phyloP scores from a whole-genome alignment of 176 grass and related monocot species.

The Oryza meridionalis region DNA sequence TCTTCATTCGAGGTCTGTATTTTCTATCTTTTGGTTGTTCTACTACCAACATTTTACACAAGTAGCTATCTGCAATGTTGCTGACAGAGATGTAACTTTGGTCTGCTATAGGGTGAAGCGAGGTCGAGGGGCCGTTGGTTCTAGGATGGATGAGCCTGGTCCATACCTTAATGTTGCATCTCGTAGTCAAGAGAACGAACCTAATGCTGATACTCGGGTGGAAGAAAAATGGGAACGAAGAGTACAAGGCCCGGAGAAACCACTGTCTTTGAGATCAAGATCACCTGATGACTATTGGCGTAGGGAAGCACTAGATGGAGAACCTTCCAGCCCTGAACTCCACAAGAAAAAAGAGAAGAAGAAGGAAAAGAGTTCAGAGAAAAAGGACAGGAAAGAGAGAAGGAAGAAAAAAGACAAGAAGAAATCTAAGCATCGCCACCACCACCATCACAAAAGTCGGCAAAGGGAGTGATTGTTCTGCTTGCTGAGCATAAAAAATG shows the following conservation, averaged over 20 bases:
- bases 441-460: conserved; percentile 55
- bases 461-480: conserved; percentile 43
- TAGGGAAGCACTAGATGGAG: conserved; percentile 20
- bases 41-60: neutral
- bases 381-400: conserved; percentile 44
- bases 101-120: conserved; percentile 68
- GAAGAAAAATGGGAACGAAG: conserved; percentile 62
- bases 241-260: conserved; percentile 74
- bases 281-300: conserved; percentile 37
- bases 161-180: conserved; percentile 51
- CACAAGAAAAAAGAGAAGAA: conserved; percentile 46
- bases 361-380: conserved; percentile 21
- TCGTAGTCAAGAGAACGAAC: conserved; percentile 23
- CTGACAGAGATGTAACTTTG: conserved; percentile 19
- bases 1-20: conserved; percentile 81
- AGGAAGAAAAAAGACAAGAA: conserved; percentile 63
- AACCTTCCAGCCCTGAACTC: conserved; percentile 31
- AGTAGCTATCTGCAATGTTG: neutral
- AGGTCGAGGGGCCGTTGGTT: conserved; percentile 84
- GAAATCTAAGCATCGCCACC: conserved; percentile 61
- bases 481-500: conserved; percentile 19
- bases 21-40: neutral
- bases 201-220: conserved; percentile 40
- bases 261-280: conserved; percentile 52
- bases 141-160: conserved; percentile 91